Evolutionary conservation across 192 early-diverging fungal species (phyloP), one percentile per base, ranked within the genome.

Genomic region (Coemansia sp.): DNA sequence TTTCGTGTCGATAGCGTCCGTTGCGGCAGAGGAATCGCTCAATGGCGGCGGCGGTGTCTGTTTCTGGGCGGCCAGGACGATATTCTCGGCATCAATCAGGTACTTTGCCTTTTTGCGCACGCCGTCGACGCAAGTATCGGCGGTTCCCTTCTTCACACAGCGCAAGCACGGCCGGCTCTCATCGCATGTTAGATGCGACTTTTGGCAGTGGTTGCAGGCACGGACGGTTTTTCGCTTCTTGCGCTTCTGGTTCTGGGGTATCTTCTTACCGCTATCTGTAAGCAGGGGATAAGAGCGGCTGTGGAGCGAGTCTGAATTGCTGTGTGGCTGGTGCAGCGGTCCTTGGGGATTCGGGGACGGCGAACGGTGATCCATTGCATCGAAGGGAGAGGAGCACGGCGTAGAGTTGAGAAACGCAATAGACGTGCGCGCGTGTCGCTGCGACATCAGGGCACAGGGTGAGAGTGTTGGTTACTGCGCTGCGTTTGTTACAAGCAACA

Each of bases 81-180:
- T 17, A 0, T 11, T 33, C 42, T 82, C 82, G 37, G 82, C 79
- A 25, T 92, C 92, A 61, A 88, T 82, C 50, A 95, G 78, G 59
- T 97, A 96, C 79, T 97, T 97, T 28, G 94, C 93, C 70, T 89
- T 93, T 67, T 95, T 97, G 62, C 94, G 85, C 23, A 82, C 72
- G 19, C 93, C 92, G 61, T 96, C 94, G 3, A 87, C 84, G 64
- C 95, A 95, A 6, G 89, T 86, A 23, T 62, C 74, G 2, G 78
- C 87, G 20, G 93, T 67, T 29, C 90, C 92, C 52, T 88, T 75
- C 77, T 94, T 96, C 20, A 92, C 82, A 65, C 95, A 97, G 3
- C 93, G 88, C 31, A 83, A 82, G 62, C 95, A 97, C 31, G 95
- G 95, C 20, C 95, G 88, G 48, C 66, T 62, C 44, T 85, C 77